Conservation (phyloP, 495 filamentous ascomycete species). For the Chlorociboria aeruginascens region DNA sequence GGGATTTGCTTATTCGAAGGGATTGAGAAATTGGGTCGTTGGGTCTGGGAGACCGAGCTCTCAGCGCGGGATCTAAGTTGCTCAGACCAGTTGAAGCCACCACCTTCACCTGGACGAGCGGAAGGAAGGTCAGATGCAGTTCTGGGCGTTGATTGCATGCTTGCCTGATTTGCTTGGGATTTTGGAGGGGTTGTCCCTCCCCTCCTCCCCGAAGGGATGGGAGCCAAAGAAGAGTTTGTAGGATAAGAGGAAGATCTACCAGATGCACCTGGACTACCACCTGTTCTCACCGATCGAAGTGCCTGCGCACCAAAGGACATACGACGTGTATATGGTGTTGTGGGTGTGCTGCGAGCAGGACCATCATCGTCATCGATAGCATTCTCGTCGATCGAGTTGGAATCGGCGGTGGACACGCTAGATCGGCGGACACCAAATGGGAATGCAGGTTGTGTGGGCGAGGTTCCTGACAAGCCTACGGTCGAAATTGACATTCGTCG, state of each 20-base stretch:
- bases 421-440: constrained; percentile 47
- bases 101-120: constrained; percentile 60
- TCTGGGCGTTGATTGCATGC: constrained; percentile 39
- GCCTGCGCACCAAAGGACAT: constrained; percentile 89
- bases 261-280: constrained; percentile 34
- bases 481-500: constrained; percentile 84
- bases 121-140: constrained; percentile 45
- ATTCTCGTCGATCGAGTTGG: constrained; percentile 73
- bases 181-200: constrained; percentile 17
- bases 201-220: constrained; percentile 22
- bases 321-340: constrained; percentile 69
- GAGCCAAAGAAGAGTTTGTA: constrained; percentile 21
- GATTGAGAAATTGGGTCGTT: constrained; percentile 28
- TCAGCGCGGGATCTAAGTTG: constrained; percentile 82
- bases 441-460: constrained; percentile 49
- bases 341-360: constrained; percentile 37
- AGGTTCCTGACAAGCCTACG: constrained; percentile 66
- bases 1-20: constrained; percentile 16
- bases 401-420: constrained; percentile 63
- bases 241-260: constrained; percentile 30
- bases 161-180: constrained; percentile 28
- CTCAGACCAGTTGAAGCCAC: constrained; percentile 82
- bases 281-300: constrained; percentile 39
- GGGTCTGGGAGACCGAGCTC: constrained; percentile 54
- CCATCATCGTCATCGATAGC: constrained; percentile 71